These are phyloP conservation scores for Trichoderma pleuroti DNA, from an alignment of 2,329 filamentous ascomycete species.

Conservation along the genomic window DNA sequence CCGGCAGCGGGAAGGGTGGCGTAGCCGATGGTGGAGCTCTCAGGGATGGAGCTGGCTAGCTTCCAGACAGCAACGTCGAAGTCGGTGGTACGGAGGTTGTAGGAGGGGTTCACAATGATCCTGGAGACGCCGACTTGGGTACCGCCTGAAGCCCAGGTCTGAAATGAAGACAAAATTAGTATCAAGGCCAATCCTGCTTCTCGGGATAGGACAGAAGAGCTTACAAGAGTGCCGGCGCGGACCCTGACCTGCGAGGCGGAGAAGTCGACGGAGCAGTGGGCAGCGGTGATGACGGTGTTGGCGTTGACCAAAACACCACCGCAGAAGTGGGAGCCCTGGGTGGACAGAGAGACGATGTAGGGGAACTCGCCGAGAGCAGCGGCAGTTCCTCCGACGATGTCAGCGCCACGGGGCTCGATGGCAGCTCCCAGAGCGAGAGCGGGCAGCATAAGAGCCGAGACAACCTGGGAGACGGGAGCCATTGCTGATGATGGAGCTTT, in stretches of 20 bases:
- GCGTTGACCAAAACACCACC: constrained; percentile 31
- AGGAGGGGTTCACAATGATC: constrained; percentile 27
- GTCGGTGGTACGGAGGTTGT: constrained; percentile 20
- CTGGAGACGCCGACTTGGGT: constrained; percentile 25
- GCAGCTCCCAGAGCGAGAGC: constrained; percentile 15
- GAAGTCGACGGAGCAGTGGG: constrained; percentile 29
- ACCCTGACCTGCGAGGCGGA: constrained; percentile 22
- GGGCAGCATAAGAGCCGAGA: constrained; percentile 12
- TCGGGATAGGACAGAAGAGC: background rate
- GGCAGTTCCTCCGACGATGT: constrained; percentile 28
- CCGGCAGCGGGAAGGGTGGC: constrained; percentile 25
- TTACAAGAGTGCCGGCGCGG: constrained; percentile 29
- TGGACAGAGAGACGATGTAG: constrained; percentile 30
- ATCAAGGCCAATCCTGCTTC: background rate
- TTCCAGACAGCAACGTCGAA: constrained; percentile 32
- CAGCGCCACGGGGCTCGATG: constrained; percentile 7
- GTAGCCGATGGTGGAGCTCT: constrained; percentile 27
- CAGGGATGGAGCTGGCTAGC: constrained; percentile 26
- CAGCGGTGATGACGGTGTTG: constrained; percentile 33
- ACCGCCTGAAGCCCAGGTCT: constrained; percentile 29
- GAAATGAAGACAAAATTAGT: background rate
- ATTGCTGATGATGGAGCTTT: background rate
- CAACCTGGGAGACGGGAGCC: constrained; percentile 2
- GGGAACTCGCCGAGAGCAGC: constrained; percentile 31
- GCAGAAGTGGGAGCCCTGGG: constrained; percentile 25